Evolutionary conservation across 257 asterid species (phyloP).

Genomic region (Dorcoceras hygrometricum): DNA sequence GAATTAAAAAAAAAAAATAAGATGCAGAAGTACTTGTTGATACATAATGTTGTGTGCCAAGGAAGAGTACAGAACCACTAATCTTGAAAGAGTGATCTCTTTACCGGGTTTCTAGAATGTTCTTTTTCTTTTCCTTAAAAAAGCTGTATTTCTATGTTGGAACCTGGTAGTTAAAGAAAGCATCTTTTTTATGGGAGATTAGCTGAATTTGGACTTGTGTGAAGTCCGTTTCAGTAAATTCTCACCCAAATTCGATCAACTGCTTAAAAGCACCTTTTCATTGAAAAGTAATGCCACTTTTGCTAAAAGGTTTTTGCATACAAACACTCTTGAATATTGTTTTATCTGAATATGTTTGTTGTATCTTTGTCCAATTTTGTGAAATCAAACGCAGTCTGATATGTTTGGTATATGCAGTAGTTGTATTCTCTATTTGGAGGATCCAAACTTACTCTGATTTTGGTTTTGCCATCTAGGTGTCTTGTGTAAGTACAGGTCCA

Average conservation of each 20-base stretch:
- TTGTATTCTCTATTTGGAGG: background rate
- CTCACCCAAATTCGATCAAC: no score
- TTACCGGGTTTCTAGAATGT: background rate
- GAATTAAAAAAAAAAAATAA: no score
- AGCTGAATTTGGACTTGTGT: background rate
- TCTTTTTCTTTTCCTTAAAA: background rate
- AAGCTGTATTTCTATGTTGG: background rate
- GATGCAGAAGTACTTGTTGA: no score
- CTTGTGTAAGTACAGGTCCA: conserved; percentile 54
- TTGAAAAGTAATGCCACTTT: no score
- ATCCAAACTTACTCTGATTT: background rate
- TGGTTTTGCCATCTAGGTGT: conserved; percentile 51
- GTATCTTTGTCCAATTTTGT: background rate
- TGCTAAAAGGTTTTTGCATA: no score
- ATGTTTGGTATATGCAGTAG: no score
- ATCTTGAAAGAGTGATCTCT: no score
- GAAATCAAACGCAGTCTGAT: background rate
- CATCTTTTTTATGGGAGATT: background rate
- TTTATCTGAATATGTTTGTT: background rate
- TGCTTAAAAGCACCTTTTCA: no score
- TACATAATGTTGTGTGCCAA: background rate
- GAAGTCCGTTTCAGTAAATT: background rate
- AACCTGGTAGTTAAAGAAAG: background rate
- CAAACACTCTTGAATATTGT: no score
- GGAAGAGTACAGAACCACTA: no score